A percentile compares a stretch with the other conserved stretches of the same genome.
phyloP scores from a whole-genome alignment of 192 early-diverging fungal genomes.

The Mortierella antarctica region DNA sequence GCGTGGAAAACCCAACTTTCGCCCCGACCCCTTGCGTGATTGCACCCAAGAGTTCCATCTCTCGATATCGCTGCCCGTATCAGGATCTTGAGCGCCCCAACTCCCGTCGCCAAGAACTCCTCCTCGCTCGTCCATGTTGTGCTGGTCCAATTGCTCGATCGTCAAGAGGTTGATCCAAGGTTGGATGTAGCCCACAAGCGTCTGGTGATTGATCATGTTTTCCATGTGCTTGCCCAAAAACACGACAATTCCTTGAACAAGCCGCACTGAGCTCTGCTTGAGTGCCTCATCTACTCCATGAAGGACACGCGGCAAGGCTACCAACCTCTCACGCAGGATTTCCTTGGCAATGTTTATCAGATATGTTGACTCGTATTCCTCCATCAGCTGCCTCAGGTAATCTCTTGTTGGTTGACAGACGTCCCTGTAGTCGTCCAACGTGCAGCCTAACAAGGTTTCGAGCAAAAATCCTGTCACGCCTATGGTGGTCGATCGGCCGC shows the following conservation, averaged over 20 bases:
- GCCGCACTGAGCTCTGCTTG: constrained; percentile 17
- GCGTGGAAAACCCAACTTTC: constrained; percentile 48
- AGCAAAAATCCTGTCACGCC: constrained; percentile 29
- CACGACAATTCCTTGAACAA: constrained; percentile 19
- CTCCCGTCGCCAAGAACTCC: constrained; percentile 16
- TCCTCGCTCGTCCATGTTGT: constrained; percentile 40
- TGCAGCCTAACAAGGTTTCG: constrained; percentile 33
- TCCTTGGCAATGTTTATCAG: constrained; percentile 25
- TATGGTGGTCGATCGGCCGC: background rate
- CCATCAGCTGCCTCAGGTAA: constrained; percentile 1
- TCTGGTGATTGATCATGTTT: constrained; percentile 28
- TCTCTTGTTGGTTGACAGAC: constrained; percentile 9
- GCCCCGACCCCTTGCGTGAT: constrained; percentile 8
- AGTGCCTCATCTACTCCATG: constrained; percentile 31
- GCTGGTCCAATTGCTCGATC: constrained; percentile 46
- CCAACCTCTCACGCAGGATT: constrained; percentile 27
- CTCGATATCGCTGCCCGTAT: background rate
- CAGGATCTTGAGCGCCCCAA: background rate
- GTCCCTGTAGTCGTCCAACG: constrained; percentile 36
- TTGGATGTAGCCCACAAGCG: constrained; percentile 11
- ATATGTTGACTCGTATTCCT: constrained; percentile 1
- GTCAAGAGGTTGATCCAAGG: constrained; percentile 32
- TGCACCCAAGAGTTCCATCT: constrained; percentile 26
- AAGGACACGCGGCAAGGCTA: constrained; percentile 26
- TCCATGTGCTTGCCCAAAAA: constrained; percentile 33